phyloP scores from a whole-genome alignment of 371 early-diverging fungal genomes.

The Fennellomyces sp. region DNA sequence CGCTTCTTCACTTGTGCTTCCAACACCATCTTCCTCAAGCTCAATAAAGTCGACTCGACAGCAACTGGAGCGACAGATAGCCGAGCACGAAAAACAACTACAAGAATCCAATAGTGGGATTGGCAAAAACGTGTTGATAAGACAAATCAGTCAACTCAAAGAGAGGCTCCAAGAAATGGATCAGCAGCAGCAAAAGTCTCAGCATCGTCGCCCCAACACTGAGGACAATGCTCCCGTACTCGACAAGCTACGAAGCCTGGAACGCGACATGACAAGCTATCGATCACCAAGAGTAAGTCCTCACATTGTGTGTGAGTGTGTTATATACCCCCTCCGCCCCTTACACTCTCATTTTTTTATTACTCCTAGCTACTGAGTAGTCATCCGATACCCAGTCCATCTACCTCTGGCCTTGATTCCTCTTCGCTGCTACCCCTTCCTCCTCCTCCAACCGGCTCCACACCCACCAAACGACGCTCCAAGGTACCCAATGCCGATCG shows the following conservation, averaged over 20 bases:
- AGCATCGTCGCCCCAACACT: not conserved
- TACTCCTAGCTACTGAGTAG: not conserved
- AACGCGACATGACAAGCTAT: slow-evolving; percentile 11
- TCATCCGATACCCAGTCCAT: slow-evolving; percentile 8
- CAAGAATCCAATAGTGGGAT: slow-evolving; percentile 26
- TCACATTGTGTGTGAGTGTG: not conserved
- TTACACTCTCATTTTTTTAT: not conserved
- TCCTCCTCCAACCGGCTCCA: slow-evolving; percentile 37
- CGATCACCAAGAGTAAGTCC: slow-evolving; percentile 1
- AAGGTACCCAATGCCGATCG: slow-evolving; percentile 40
- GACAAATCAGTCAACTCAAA: slow-evolving; percentile 29
- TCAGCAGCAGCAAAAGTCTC: not conserved
- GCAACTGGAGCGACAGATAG: slow-evolving; percentile 21
- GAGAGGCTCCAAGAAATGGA: slow-evolving; percentile 19
- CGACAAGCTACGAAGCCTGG: slow-evolving; percentile 10
- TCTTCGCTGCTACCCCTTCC: slow-evolving; percentile 29
- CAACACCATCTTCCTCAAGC: slow-evolving; percentile 19
- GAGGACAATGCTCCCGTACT: slow-evolving; percentile 4
- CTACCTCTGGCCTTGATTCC: slow-evolving; percentile 7
- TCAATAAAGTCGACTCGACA: slow-evolving; percentile 11
- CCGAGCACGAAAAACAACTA: slow-evolving; percentile 22
- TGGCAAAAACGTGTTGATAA: slow-evolving; percentile 23
- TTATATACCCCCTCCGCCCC: not conserved
- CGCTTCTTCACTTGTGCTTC: slow-evolving; percentile 12
- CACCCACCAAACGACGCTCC: slow-evolving; percentile 43